Base-by-base conservation (phyloP, 257 asterid genomes). In the Plantago elongata region DNA sequence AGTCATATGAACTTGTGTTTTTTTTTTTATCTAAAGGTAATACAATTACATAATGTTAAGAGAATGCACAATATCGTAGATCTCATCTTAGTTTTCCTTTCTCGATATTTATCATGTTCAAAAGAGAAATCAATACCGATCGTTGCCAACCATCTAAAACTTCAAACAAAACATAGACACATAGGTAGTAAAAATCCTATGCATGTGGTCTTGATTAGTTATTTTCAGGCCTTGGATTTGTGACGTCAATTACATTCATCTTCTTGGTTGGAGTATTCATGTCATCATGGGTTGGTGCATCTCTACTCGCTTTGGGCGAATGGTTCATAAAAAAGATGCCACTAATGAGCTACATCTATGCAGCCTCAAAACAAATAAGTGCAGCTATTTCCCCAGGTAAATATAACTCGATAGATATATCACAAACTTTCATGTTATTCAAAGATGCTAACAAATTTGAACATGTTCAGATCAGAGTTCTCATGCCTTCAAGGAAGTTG, bases 401-500 rank as follows among this genome's bases (percentile, higher is more conserved):
- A 48, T 44, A 22, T 13, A 34, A 43, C 9, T 42, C n/a, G 45
- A 22, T 34, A 34, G 40, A 7, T 34, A 34, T 34, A 34, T 34
- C 5, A 34, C 8, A 22, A 22, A 45, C 8, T 18, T 8, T 10
- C 64, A 44, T 27, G 17, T 65, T 29, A 55, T 46, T 45, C 10
- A 34, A 1, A 40, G 40, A 3, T 60, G 29, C 29, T 1, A 13
- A 9, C 42, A 16, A 9, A 3, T 2, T 34, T 50, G 34, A 11
- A 14, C 48, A 49, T 69, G 65, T 59, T 61, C 82, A 85, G 90
- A 85, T 59, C 78, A 88, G 74, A 73, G 71, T 16, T 77, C 96
- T 16, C 88, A 78, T n/a, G 96, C 96, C 57, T 88, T 88, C 81
- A 88, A 85, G 72, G 96, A 88, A 75, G 96, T 86, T 47, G 95